Conservation (phyloP, 495 filamentous ascomycete genomes). For the Lasiosphaeriaceae sp. region DNA sequence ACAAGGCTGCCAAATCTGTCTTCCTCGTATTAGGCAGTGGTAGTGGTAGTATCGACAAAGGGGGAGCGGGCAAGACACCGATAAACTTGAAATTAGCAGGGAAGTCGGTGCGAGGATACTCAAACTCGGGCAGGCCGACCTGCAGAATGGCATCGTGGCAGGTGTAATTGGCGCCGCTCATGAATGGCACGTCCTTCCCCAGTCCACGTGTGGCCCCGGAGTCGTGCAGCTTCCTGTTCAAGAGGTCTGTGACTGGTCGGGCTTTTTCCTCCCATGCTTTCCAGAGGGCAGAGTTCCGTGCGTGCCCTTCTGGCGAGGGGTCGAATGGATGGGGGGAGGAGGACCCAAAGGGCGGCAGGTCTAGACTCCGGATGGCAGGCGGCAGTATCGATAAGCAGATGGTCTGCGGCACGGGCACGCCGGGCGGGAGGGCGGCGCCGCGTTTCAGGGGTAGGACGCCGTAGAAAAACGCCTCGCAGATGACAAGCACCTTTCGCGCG, state of each 20-base stretch:
- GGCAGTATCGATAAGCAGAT: constrained; percentile 21
- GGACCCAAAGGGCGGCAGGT: constrained; percentile 15
- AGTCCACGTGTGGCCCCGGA: background rate
- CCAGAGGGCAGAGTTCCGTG: constrained; percentile 4
- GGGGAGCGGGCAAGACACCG: constrained; percentile 23
- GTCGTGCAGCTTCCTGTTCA: background rate
- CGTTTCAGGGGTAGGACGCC: constrained; percentile 22
- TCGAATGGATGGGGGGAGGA: constrained; percentile 1
- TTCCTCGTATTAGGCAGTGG: no score
- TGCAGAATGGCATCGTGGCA: constrained; percentile 32
- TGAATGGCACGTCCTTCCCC: background rate
- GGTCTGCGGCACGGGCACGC: constrained; percentile 8
- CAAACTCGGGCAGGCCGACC: constrained; percentile 30
- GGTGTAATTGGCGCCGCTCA: constrained; percentile 25
- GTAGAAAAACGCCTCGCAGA: constrained; percentile 28
- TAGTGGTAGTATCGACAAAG: no score
- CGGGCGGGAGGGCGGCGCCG: constrained; percentile 13
- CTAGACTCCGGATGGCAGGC: constrained; percentile 25
- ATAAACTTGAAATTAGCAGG: constrained; percentile 30
- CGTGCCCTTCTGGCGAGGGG: background rate
- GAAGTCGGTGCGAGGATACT: constrained; percentile 34
- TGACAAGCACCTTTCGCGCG: constrained; percentile 16
- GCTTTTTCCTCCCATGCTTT: constrained; percentile 1
- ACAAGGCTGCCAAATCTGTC: no score
- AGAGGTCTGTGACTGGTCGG: constrained; percentile 1